Evolutionary conservation across 495 filamentous ascomycete species (phyloP).

Genomic region (Penicillium taxi): DNA sequence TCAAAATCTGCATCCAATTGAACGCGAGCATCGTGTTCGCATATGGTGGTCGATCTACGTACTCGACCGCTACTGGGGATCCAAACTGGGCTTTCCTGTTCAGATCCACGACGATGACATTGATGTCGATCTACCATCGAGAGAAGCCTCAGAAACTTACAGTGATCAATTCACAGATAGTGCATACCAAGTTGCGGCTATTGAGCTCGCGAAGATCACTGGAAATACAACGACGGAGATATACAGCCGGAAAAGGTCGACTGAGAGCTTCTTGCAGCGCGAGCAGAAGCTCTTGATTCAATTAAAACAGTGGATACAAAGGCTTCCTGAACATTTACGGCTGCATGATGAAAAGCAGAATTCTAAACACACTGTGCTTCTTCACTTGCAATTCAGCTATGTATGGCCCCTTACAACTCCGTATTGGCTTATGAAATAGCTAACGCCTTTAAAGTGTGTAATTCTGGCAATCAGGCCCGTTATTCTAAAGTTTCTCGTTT

Average conservation of each 20-base stretch:
- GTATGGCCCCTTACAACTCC: constrained; percentile 1
- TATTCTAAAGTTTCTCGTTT: constrained; percentile 26
- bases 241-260: constrained; percentile 30
- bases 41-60: constrained; percentile 38
- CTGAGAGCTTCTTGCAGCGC: constrained; percentile 27
- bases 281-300: constrained; percentile 32
- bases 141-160: constrained; percentile 14
- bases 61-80: constrained; percentile 35
- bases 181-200: constrained; percentile 22
- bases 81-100: constrained; percentile 30
- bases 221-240: constrained; percentile 27
- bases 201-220: constrained; percentile 28
- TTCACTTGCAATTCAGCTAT: constrained; percentile 35
- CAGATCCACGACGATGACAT: constrained; percentile 35
- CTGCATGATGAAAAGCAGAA: constrained; percentile 21
- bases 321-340: constrained; percentile 27
- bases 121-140: constrained; percentile 29
- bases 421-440: background rate
- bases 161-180: constrained; percentile 28
- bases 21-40: constrained; percentile 31
- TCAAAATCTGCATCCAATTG: constrained; percentile 26
- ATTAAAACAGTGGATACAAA: constrained; percentile 31
- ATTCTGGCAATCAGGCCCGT: constrained; percentile 33
- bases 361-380: constrained; percentile 22
- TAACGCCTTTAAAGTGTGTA: constrained; percentile 21